Evolutionary conservation across 768 basidiomycete genomes (phyloP).

Genomic region (Suillus sp.): DNA sequence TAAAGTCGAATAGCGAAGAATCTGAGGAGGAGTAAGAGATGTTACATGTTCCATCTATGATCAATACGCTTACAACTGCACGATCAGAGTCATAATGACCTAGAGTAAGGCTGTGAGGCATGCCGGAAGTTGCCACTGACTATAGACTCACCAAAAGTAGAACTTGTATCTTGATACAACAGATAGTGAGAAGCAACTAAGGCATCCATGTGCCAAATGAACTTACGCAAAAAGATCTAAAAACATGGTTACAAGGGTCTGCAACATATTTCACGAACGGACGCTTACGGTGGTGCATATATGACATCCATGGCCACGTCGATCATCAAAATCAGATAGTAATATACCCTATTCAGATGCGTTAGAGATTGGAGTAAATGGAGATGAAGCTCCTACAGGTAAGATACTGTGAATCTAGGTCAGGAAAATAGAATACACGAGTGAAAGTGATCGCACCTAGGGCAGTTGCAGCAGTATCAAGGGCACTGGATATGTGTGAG

Average conservation of each 20-base stretch:
- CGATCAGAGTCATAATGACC: slow-evolving; percentile 29
- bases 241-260: slow-evolving; percentile 5
- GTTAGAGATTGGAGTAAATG: slow-evolving; percentile 13
- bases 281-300: slow-evolving; percentile 30
- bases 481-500: slow-evolving; percentile 12
- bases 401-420: slow-evolving; percentile 23
- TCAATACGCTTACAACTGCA: slow-evolving; percentile 25
- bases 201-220: neutral
- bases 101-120: slow-evolving; percentile 7
- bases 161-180: slow-evolving; percentile 25
- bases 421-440: slow-evolving; percentile 9
- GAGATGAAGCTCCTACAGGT: slow-evolving; percentile 24
- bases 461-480: slow-evolving; percentile 30
- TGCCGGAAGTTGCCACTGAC: neutral
- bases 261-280: neutral
- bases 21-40: slow-evolving; percentile 15
- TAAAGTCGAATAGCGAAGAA: slow-evolving; percentile 29
- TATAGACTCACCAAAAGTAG: slow-evolving; percentile 26
- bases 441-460: slow-evolving; percentile 23
- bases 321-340: slow-evolving; percentile 30
- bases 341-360: slow-evolving; percentile 26
- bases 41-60: neutral
- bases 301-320: slow-evolving; percentile 26
- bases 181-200: slow-evolving; percentile 5
- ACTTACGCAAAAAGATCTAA: slow-evolving; percentile 35